Evolutionary conservation across 257 asterid species (phyloP), one percentile per base, ranked within the genome.

Genomic region (Linaria vulgaris): DNA sequence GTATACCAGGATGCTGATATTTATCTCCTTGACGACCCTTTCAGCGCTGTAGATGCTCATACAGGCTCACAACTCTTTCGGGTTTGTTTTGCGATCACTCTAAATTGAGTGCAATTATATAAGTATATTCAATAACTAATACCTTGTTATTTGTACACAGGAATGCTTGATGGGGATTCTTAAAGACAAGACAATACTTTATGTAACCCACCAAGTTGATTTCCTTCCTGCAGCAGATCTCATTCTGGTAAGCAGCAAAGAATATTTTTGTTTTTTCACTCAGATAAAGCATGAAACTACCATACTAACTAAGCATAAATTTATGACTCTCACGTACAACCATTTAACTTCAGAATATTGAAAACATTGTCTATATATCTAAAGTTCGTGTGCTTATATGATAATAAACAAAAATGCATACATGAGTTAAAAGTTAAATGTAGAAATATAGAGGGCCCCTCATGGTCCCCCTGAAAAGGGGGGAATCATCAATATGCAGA

Each of bases 161-260:
- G 95, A 88, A 17, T 91, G 97, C 73, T 78, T 91, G 85, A 82
- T 91, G 94, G 95, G 96, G 43, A 73, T 84, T 46, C 91, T 91
- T 72, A 85, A 86, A 77, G 84, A 86, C 46, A 91, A 91, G 80
- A 88, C 97, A 0, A 81, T 84, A 74, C 70, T 91, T n/a, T 91
- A 91, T 69, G 94, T 91, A 17, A 91, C 97, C 11, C 97, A 91
- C 76, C 97, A 91, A 78, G 94, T 91, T 30, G 95, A 91, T 67
- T 88, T 85, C 73, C 96, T 91, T 72, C 95, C 96, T 4, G 95
- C 95, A 55, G 97, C 97, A 47, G 95, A 91, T 71, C 84, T 91
- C 69, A 91, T 88, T 62, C 76, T 88, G 88, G 97, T 91, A 52
- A 58, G 21, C 14, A 59, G 12, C 27, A 39, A 4, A 13, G 5